A percentile compares a stretch with the other conserved stretches of the same genome.
Conservation (phyloP, 352 stramenopile species). For the Pythium chondricola region DNA sequence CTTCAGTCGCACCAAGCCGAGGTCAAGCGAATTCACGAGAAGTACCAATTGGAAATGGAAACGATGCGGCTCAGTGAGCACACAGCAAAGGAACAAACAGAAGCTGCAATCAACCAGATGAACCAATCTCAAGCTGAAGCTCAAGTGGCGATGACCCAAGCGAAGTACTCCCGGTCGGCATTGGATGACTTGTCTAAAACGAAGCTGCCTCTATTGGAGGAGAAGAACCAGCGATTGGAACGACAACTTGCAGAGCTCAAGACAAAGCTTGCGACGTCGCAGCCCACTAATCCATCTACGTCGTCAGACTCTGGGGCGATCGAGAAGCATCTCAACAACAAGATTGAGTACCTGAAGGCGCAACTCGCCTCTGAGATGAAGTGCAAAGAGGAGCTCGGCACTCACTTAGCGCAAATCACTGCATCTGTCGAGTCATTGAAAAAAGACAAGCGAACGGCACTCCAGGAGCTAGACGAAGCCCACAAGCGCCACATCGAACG, state of each 20-base stretch:
- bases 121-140: slow-evolving; percentile 45
- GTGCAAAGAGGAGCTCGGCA: slow-evolving; percentile 78
- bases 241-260: slow-evolving; percentile 43
- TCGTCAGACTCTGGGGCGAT: slow-evolving; percentile 33
- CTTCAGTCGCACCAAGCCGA: slow-evolving; percentile 39
- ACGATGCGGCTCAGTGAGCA: slow-evolving; percentile 53
- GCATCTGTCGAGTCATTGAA: slow-evolving; percentile 59
- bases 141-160: slow-evolving; percentile 42
- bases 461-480: slow-evolving; percentile 47
- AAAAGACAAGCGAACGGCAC: slow-evolving; percentile 46
- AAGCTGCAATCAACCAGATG: slow-evolving; percentile 39
- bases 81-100: slow-evolving; percentile 47
- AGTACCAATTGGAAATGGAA: slow-evolving; percentile 65
- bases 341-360: slow-evolving; percentile 80
- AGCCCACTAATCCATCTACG: background rate
- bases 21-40: slow-evolving; percentile 53
- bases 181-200: slow-evolving; percentile 50
- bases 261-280: slow-evolving; percentile 2
- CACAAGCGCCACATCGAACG: slow-evolving; percentile 49
- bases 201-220: slow-evolving; percentile 44
- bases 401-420: slow-evolving; percentile 57
- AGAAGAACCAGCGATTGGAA: slow-evolving; percentile 59
- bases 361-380: slow-evolving; percentile 80
- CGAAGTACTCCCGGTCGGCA: slow-evolving; percentile 34
- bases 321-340: slow-evolving; percentile 73